Base-by-base conservation (phyloP, 495 filamentous ascomycete species). In the Cudoniella acicularis region DNA sequence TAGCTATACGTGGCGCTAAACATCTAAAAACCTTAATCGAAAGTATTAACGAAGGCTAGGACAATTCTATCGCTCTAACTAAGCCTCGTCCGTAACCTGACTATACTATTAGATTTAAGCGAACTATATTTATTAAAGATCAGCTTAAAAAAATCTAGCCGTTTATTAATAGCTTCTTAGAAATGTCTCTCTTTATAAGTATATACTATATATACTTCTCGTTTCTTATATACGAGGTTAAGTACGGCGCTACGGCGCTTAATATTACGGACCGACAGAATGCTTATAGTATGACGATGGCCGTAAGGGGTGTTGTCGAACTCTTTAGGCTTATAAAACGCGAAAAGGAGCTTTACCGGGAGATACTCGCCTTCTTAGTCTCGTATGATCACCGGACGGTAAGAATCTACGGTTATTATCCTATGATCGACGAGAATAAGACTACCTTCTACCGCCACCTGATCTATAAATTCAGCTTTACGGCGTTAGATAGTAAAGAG, bases 21-120 rank as follows among this genome's bases (percentile, higher is more conserved):
- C 8, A 66, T 60, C 70, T 76, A 18, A 30, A 70, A 22, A 9
- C 20, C 56, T 54, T 78, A 2, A 61, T 64, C 10, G 74, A 79
- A 57, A 73, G 69, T 52, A 64, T 73, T 25, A 75, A 78, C 58
- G 71, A 75, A 65, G 65, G 61, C 40, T 80, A 72, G 74, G 67
- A 62, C 49, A 73, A 66, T 48, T 69, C 61, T 9, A 62, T 73
- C 46, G 63, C 69, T 1, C 41, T 78, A 0, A 55, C 68, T n/a
- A 64, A 59, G 13, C 52, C 69, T 42, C 68, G 67, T 45, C 74
- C 73, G 36, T 69, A 79, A 58, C 75, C 74, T 8, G 72, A 77
- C 58, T 78, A 72, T 59, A 63, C 71, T 11, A 64, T 74, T 9
- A 72, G 73, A n/a, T 78, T 79, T 49, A 56, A 49, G 48, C 64